Evolutionary conservation across 768 basidiomycete species (phyloP).

Genomic region (Mycena latifolia): DNA sequence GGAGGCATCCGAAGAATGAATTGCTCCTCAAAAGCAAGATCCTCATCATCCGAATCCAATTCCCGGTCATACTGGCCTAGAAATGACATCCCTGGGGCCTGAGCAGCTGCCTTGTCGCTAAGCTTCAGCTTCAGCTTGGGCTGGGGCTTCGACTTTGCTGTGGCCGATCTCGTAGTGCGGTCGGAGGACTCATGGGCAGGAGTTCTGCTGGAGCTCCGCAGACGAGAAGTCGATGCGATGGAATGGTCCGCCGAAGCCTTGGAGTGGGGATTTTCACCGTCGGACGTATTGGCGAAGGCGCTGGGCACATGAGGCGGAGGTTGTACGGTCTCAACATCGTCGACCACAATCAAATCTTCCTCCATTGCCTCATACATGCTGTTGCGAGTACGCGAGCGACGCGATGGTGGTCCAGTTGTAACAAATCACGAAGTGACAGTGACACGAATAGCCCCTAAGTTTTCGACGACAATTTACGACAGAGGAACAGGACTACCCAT

Average conservation of each 20-base stretch:
- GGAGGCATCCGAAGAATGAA: conserved; percentile 93
- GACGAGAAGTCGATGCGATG: conserved; percentile 31
- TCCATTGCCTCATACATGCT: conserved; percentile 30
- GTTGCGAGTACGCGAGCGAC: no score
- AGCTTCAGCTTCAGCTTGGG: conserved; percentile 92
- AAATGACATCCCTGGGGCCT: conserved; percentile 89
- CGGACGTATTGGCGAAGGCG: conserved; percentile 10
- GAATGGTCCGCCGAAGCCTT: conserved; percentile 27
- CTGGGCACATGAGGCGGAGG: conserved; percentile 6
- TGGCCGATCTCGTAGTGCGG: conserved; percentile 70
- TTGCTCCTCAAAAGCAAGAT: conserved; percentile 96
- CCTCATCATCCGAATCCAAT: conserved; percentile 95
- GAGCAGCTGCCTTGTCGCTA: conserved; percentile 84
- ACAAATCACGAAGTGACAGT: conserved; percentile 4
- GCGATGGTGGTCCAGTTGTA: conserved; percentile 4
- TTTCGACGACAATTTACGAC: no score
- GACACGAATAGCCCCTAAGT: neutral
- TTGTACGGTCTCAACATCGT: conserved; percentile 34
- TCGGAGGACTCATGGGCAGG: conserved; percentile 53
- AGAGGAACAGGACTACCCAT: conserved; percentile 8
- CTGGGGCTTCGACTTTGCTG: conserved; percentile 61
- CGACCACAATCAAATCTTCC: conserved; percentile 39
- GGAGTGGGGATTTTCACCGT: conserved; percentile 13
- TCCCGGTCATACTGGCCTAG: conserved; percentile 94
- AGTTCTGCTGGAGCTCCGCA: conserved; percentile 31